Evolutionary conservation across 345 rosid species (phyloP).

Genomic region (Aquilaria yunnanensis): DNA sequence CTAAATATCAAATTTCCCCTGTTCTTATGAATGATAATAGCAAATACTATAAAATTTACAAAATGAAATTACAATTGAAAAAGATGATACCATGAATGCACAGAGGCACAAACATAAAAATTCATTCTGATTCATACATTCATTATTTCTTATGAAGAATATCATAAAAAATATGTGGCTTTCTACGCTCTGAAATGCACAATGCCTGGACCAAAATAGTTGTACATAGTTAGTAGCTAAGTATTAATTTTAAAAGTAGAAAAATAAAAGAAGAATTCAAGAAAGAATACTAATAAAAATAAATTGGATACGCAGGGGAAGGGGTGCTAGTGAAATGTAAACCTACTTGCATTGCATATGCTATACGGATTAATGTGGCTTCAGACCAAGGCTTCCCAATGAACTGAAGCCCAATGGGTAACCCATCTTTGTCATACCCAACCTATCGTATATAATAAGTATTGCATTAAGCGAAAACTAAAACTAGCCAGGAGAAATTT

Average conservation of each 20-base stretch:
- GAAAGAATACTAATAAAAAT: too few species aligned
- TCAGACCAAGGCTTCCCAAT: conserved; percentile 71
- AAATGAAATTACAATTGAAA: too few species aligned
- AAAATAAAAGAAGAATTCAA: neutral
- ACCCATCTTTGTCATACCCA: conserved; percentile 46
- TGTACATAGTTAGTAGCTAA: too few species aligned
- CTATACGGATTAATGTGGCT: conserved; percentile 40
- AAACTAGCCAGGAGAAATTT: neutral
- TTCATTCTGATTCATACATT: too few species aligned
- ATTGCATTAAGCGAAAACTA: too few species aligned
- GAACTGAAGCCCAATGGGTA: conserved; percentile 62
- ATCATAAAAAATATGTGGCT: conserved; percentile 44
- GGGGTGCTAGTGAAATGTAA: too few species aligned
- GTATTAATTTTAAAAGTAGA: neutral
- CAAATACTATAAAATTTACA: too few species aligned
- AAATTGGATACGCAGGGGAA: too few species aligned
- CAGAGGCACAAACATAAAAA: too few species aligned
- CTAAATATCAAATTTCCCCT: too few species aligned
- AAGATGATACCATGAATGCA: too few species aligned
- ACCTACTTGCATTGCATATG: conserved; percentile 47
- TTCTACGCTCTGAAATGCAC: conserved; percentile 28
- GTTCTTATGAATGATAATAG: too few species aligned
- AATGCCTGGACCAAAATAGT: conserved; percentile 21
- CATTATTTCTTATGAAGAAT: conserved; percentile 22
- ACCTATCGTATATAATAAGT: conserved; percentile 20